These are phyloP conservation scores for Fusarium pseudoanthophilum DNA, from an alignment of 2,329 filamentous ascomycete species.

Conservation along the genomic window DNA sequence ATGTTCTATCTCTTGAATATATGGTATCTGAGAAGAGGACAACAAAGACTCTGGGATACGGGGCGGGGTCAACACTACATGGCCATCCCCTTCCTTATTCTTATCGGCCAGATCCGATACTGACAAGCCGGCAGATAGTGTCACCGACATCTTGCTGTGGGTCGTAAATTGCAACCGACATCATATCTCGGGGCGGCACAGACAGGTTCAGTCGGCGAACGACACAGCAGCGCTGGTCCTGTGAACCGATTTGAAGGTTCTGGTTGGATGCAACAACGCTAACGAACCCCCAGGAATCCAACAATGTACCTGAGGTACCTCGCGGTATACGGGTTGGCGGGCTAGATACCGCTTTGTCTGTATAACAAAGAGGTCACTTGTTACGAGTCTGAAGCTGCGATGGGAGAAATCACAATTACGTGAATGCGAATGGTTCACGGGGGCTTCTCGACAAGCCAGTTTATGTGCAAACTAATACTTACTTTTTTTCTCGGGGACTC, in stretches of 20 bases:
- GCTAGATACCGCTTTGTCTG: slow-evolving; percentile 13
- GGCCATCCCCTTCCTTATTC: slow-evolving; percentile 35
- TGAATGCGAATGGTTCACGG: not conserved
- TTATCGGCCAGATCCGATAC: slow-evolving; percentile 42
- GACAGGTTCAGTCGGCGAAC: slow-evolving; percentile 38
- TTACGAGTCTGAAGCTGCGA: not conserved
- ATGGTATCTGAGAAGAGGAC: slow-evolving; percentile 32
- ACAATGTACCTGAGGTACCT: slow-evolving; percentile 8
- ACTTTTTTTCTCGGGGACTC: not conserved
- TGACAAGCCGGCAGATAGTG: slow-evolving; percentile 45
- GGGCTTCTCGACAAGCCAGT: not conserved
- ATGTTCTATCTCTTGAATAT: slow-evolving; percentile 15
- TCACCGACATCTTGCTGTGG: slow-evolving; percentile 45
- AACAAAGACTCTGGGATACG: slow-evolving; percentile 39
- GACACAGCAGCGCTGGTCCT: slow-evolving; percentile 31
- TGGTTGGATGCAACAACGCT: slow-evolving; percentile 46
- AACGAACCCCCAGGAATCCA: slow-evolving; percentile 30
- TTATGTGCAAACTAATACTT: not conserved
- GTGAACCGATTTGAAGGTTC: slow-evolving; percentile 39
- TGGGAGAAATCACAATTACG: not conserved
- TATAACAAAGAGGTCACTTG: not conserved
- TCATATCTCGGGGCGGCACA: slow-evolving; percentile 27
- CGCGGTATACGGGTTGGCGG: slow-evolving; percentile 16
- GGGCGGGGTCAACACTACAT: slow-evolving; percentile 41
- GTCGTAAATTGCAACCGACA: slow-evolving; percentile 36